phyloP scores from a whole-genome alignment of 805 yeast genomes.

The Candida namnaoensis region DNA sequence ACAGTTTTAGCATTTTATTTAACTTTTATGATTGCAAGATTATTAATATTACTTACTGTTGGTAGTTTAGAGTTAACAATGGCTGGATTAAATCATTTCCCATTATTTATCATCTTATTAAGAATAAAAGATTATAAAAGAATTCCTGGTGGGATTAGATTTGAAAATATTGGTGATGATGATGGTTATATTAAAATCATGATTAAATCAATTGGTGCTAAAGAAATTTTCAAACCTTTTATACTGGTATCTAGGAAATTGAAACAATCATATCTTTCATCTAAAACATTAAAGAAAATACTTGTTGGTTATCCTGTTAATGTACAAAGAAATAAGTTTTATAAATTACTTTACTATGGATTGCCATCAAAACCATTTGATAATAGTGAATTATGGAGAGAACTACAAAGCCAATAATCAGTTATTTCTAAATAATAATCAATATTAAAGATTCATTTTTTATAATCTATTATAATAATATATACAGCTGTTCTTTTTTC shows the following conservation, averaged over 20 bases:
- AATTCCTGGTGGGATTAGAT: slow-evolving; percentile 50
- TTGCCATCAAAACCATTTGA: slow-evolving; percentile 33
- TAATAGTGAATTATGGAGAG: slow-evolving; percentile 10
- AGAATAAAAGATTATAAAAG: slow-evolving; percentile 72
- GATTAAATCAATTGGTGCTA: slow-evolving; percentile 36
- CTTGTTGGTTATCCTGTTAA: slow-evolving; percentile 34
- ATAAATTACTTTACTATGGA: slow-evolving; percentile 42
- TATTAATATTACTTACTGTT: slow-evolving; percentile 37
- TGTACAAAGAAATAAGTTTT: slow-evolving; percentile 39
- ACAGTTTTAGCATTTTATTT: slow-evolving; percentile 81
- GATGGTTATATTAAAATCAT: slow-evolving; percentile 20
- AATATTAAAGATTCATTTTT: too few relatives aligned
- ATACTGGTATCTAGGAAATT: slow-evolving; percentile 29
- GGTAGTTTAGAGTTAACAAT: slow-evolving; percentile 50
- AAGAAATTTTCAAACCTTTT: slow-evolving; percentile 41
- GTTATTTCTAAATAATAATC: too few relatives aligned
- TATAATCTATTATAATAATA: too few relatives aligned
- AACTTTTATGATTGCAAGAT: slow-evolving; percentile 55
- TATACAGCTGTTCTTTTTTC: too few relatives aligned
- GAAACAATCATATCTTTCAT: slow-evolving; percentile 32
- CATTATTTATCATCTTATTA: slow-evolving; percentile 73
- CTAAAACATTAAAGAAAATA: slow-evolving; percentile 28
- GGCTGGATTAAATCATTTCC: slow-evolving; percentile 72
- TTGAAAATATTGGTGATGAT: slow-evolving; percentile 13
- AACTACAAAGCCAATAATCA: slow-evolving; percentile 3